A percentile compares a stretch with the other conserved stretches of the same genome.
These are phyloP conservation scores for Fusarium chuoi DNA, from an alignment of 2,329 filamentous ascomycete genomes.

Conservation along the genomic window DNA sequence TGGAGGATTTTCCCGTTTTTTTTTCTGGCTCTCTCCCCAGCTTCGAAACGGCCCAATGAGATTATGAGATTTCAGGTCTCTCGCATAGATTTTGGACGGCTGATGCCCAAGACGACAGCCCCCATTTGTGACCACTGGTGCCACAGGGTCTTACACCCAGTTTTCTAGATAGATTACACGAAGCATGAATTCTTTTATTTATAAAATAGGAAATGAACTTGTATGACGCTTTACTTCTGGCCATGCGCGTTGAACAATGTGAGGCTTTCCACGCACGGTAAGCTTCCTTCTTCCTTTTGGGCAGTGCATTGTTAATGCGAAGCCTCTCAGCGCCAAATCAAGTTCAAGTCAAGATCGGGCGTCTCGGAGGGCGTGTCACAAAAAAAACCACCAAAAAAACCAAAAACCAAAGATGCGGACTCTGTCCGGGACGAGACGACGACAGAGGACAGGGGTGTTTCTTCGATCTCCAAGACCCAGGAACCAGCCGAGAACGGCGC, in stretches of 20 bases:
- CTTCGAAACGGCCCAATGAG: constrained; percentile 18
- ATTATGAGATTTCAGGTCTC: neutral
- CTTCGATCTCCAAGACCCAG: constrained; percentile 30
- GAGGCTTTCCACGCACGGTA: constrained; percentile 8
- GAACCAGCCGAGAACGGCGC: constrained; percentile 38
- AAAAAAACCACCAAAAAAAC: neutral
- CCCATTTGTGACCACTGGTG: constrained; percentile 7
- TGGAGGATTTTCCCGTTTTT: constrained; percentile 1
- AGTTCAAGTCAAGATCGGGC: neutral
- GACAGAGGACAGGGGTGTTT: constrained; percentile 5
- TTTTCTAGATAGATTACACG: neutral
- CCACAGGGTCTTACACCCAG: neutral
- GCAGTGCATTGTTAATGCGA: constrained; percentile 5
- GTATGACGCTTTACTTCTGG: constrained; percentile 3
- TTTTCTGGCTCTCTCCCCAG: constrained; percentile 14
- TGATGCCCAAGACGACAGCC: constrained; percentile 22
- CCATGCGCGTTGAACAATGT: neutral
- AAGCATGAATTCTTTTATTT: neutral
- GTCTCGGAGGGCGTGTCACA: constrained; percentile 9
- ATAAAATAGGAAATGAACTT: neutral
- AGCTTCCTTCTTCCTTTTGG: constrained; percentile 1
- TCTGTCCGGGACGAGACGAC: constrained; percentile 26
- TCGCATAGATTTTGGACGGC: constrained; percentile 2
- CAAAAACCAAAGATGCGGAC: constrained; percentile 14
- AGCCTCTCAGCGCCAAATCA: constrained; percentile 3